These are phyloP conservation scores for Calonectria leucothoes DNA, from an alignment of 2,329 filamentous ascomycete species.

Conservation along the genomic window DNA sequence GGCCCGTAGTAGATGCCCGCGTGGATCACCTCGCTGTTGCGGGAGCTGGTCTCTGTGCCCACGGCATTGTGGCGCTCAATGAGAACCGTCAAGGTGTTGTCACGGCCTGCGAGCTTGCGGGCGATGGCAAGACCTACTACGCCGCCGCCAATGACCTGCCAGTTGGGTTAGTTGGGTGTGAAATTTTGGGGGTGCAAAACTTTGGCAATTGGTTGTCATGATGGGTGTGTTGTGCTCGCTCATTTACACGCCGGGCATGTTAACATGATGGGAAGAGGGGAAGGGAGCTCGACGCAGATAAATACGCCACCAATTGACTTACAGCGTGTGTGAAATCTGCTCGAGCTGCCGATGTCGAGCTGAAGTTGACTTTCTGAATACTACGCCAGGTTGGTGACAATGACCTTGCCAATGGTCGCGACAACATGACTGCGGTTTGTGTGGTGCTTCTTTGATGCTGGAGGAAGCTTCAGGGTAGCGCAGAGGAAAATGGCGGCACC, in stretches of 20 bases:
- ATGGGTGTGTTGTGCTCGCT: neutral
- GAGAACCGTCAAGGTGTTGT: slow-evolving; percentile 75
- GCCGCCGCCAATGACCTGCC: slow-evolving; percentile 67
- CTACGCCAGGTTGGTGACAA: neutral
- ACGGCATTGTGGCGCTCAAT: slow-evolving; percentile 82
- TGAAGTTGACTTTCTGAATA: slow-evolving; percentile 46
- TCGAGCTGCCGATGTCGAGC: slow-evolving; percentile 43
- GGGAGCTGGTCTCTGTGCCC: slow-evolving; percentile 88
- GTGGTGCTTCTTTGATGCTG: neutral
- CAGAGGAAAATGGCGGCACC: neutral
- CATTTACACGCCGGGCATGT: neutral
- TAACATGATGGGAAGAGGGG: neutral
- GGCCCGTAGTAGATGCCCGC: slow-evolving; percentile 91
- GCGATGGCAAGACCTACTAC: slow-evolving; percentile 86
- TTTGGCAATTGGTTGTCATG: neutral
- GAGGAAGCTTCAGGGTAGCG: slow-evolving; percentile 15
- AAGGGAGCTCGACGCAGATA: neutral
- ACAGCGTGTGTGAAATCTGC: slow-evolving; percentile 62
- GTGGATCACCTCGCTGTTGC: slow-evolving; percentile 97
- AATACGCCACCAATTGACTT: slow-evolving; percentile 35
- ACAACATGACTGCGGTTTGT: slow-evolving; percentile 26
- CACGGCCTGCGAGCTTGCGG: slow-evolving; percentile 74
- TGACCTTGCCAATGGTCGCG: slow-evolving; percentile 19
- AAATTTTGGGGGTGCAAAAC: neutral
- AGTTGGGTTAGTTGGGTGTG: neutral